These are phyloP conservation scores for Backusella australiensis DNA, from an alignment of 192 early-diverging fungal species.

Conservation along the genomic window DNA sequence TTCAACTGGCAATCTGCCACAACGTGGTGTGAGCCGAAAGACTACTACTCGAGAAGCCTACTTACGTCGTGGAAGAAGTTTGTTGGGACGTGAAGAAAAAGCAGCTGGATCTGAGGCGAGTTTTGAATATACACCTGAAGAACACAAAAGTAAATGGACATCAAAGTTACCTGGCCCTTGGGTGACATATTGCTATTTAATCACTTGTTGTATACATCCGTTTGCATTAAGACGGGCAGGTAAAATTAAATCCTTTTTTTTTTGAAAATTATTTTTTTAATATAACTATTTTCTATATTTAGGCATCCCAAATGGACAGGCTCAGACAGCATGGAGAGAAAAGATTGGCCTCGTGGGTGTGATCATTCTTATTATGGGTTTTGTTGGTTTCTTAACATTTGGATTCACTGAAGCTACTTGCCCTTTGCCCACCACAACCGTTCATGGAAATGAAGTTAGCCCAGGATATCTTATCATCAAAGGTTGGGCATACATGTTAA, in stretches of 20 bases:
- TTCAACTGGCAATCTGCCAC: slow-evolving; percentile 23
- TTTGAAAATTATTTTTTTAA: background rate
- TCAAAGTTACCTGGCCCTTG: slow-evolving; percentile 35
- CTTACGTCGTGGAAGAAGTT: slow-evolving; percentile 39
- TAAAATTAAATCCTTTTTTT: slow-evolving; percentile 18
- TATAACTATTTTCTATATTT: background rate
- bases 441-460: slow-evolving; percentile 37
- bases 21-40: background rate
- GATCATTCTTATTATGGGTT: slow-evolving; percentile 67
- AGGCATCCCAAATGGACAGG: slow-evolving; percentile 57
- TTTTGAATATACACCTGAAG: background rate
- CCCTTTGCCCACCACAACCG: slow-evolving; percentile 13
- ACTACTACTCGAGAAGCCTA: slow-evolving; percentile 22
- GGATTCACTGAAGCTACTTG: slow-evolving; percentile 71
- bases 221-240: slow-evolving; percentile 34
- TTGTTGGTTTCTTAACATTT: slow-evolving; percentile 86
- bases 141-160: background rate
- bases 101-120: background rate
- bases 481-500: slow-evolving; percentile 65
- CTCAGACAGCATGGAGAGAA: slow-evolving; percentile 87
- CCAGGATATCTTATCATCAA: slow-evolving; percentile 51
- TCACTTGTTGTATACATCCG: slow-evolving; percentile 44
- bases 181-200: slow-evolving; percentile 41
- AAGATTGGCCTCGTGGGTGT: slow-evolving; percentile 86
- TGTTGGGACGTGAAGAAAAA: slow-evolving; percentile 40